Base-by-base conservation (phyloP, 2,329 filamentous ascomycete species). In the Penicillium aurantiogriseum region DNA sequence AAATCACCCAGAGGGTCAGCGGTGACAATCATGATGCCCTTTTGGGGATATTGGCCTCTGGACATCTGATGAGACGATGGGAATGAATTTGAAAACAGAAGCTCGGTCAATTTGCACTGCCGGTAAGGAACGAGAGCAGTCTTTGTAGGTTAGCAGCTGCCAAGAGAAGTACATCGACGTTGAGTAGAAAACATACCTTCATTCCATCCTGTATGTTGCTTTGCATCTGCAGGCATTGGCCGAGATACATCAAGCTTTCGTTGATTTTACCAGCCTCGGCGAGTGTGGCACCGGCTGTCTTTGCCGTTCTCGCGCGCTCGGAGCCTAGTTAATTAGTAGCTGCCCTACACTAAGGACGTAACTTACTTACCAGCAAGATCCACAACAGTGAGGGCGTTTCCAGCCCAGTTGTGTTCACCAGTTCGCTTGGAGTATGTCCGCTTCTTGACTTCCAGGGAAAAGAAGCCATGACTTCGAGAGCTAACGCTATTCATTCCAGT, bases 191-290 rank as follows among this genome's bases (percentile, higher is more conserved):
- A 68, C 73, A 46, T 80, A 90, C 89, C 83, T 91, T 93, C 70
- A 83, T 85, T 13, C 86, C 87, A 61, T 82, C 87, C 43, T 88
- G 87, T 33, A 87, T 83, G 66, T 93, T 91, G 58, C 89, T 92
- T 73, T 97, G 93, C 82, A 96, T 93, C 72, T 97, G 93, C 67
- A 99, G 83, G 71, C 94, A 99, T 71, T 97, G 94, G 0, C 94
- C 94, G 1, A 99, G 83, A 72, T 97, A 97, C 94, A 99, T 99
- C 70, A 99, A 79, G 70, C 91, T 96, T 75, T 97, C 92, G 70
- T 99, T 99, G 73, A 99, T 99, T 77, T 97, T 97, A 52, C 94
- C 94, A 36, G 93, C 94, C 77, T 99, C 94, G 0, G 90, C 93
- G 15, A 99, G 83, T 0, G 93, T 97, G 4, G 91, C 88, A 13